Evolutionary conservation across 805 yeast species (phyloP), one percentile per base, ranked within the genome.

Genomic region (Candida loeiensis): DNA sequence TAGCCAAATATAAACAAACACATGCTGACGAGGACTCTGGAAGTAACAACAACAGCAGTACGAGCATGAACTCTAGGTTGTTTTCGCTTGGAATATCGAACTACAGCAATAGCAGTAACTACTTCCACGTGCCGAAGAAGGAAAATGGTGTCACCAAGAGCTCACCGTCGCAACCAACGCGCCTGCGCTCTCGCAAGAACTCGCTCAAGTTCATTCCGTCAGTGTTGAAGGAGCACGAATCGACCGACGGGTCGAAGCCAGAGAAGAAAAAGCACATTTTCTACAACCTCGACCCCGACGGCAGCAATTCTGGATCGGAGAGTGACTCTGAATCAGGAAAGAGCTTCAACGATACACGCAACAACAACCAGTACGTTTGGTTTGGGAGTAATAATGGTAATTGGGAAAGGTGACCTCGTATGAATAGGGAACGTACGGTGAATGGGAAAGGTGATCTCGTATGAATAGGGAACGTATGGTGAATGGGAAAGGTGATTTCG

Each of bases 311-410:
- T 8, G 28, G 25, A 16, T 41, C 45, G 3, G 48, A 45, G 2
- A 14, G 26, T 9, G 40, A 40, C 11, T 35, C 44, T 9, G 52
- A 47, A 15, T 51, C 45, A 16, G 53, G 50, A 15, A 30, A 16
- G 21, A 26, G 29, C 29, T 4, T 4, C 13, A 30, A 16, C 20
- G 38, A 32, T 34, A 47, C 13, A 14, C 45, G 50, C 33, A 44
- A 42, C 27, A 46, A 40, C 11, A 44, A 45, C 30, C 55, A 54
- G 43, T 59, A 58, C 47, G 49, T 58, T 44, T 66, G 73, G 71
- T 63, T 66, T 52, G 71, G 72, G 8, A 62, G 59, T 47, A 66
- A 64, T 45, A 66, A 64, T 45, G 52, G 55, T 47, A 45, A 44
- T 34, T 21, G 16, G 40, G 41, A 27, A 27, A 8, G 4, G 8